Evolutionary conservation across 768 basidiomycete species (phyloP), one percentile per base, ranked within the genome.

Genomic region (Fomitopsis serialis): DNA sequence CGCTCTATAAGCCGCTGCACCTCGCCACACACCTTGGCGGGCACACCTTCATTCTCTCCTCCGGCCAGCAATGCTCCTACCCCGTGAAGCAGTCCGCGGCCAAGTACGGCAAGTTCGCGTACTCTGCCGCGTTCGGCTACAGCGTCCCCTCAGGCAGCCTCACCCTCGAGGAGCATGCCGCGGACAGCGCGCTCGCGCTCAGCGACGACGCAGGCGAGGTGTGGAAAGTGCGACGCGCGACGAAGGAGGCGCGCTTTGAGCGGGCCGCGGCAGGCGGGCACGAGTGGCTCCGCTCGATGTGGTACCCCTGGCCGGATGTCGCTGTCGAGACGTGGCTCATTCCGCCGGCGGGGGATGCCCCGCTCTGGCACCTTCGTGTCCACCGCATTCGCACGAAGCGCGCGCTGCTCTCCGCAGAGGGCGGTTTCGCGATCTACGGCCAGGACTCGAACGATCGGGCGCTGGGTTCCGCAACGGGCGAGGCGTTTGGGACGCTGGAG

Each of bases 1-100:
- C 77, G 2, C 70, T 89, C 25, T 71, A 72, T 29, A 78, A 87
- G 53, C 85, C 87, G 0, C 71, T 84, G 21, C 88, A 89, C 66
- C 85, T 89, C 65, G 76, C 81, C 53, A 77, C 78, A 11, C 82
- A 84, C 61, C 52, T 80, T 27, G 79, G 79, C 19, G 79, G 78
- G 1, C 87, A 89, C 67, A 80, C 84, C 3, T 87, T 78, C 73
- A 69, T 89, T 25, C 78, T 89, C 32, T 87, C 85, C 8, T 87
- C 84, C 12, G 88, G 87, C 1, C 87, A 91, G 70, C 84, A 83
- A 56, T 88, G 87, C 58, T 85, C 85, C 45, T 91, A 89, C 66
- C 80, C 85, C 15, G 82, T 91, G 63, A 84, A 87, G 62, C 85
- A 87, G 62, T 82, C 83, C 59, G 82, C 85, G 8, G 84, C 85